Evolutionary conservation across 768 basidiomycete species (phyloP).

Genomic region (Russula dissimulans): DNA sequence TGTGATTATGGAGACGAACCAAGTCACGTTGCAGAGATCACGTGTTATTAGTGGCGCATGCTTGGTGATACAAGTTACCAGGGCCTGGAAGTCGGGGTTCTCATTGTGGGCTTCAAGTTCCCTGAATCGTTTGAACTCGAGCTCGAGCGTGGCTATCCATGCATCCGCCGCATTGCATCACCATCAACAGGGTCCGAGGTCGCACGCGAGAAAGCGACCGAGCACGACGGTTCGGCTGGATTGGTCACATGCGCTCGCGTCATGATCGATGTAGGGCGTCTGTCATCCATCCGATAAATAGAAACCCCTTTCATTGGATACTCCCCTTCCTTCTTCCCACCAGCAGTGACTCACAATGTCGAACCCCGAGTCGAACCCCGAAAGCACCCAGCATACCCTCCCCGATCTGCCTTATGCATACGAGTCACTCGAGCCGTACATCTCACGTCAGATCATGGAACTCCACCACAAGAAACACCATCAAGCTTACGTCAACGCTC

Average conservation of each 20-base stretch:
- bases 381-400: conserved; percentile 36
- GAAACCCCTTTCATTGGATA: background rate
- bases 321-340: background rate
- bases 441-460: conserved; percentile 85
- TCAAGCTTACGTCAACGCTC: conserved; percentile 85
- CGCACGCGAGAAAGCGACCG: background rate
- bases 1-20: too few species aligned
- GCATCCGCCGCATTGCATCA: background rate
- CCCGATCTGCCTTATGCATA: conserved; percentile 72
- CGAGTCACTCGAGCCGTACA: conserved; percentile 90
- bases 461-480: conserved; percentile 96
- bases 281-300: conserved; percentile 7
- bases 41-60: too few species aligned
- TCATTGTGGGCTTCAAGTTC: too few species aligned
- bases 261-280: background rate
- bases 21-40: too few species aligned
- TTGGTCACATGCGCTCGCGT: conserved; percentile 5
- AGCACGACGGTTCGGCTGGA: background rate
- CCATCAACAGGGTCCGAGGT: background rate
- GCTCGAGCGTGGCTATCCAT: too few species aligned
- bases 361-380: background rate
- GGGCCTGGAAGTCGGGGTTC: too few species aligned
- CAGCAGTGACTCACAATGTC: conserved; percentile 21
- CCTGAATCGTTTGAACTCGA: too few species aligned
- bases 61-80: too few species aligned